These are phyloP conservation scores for Ustilago esculenta DNA, from an alignment of 1,284 basidiomycete species.

Conservation along the genomic window DNA sequence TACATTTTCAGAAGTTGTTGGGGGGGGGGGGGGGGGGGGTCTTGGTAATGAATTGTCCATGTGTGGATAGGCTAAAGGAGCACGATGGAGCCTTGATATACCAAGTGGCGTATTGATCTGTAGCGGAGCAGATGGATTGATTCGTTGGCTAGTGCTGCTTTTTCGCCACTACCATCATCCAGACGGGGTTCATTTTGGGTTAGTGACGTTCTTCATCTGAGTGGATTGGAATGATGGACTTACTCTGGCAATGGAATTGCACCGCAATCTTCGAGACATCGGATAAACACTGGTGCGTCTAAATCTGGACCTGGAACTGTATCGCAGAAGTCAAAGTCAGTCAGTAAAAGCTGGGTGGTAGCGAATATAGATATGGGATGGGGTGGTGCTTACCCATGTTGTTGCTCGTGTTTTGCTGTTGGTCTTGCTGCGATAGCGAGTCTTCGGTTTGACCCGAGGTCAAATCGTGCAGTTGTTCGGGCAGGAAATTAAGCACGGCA, in stretches of 20 bases:
- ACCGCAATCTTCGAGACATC: conserved; percentile 61
- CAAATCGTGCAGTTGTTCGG: conserved; percentile 50
- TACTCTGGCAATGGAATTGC: conserved; percentile 47
- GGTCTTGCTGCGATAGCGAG: conserved; percentile 7
- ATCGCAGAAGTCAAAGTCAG: not conserved
- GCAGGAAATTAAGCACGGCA: conserved; percentile 53
- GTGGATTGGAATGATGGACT: conserved; percentile 13
- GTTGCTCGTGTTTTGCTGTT: conserved; percentile 16
- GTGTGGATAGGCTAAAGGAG: conserved; percentile 38
- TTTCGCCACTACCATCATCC: conserved; percentile 32
- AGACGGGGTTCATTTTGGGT: too few relatives aligned
- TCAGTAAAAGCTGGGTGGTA: not conserved
- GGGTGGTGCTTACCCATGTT: conserved; percentile 52
- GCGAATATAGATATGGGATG: not conserved
- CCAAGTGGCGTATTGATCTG: conserved; percentile 48
- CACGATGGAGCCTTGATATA: conserved; percentile 51
- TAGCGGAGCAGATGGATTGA: conserved; percentile 62
- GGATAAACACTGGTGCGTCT: conserved; percentile 60
- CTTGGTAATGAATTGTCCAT: too few relatives aligned
- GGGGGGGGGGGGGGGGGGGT: too few relatives aligned
- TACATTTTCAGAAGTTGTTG: too few relatives aligned
- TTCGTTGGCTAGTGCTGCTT: conserved; percentile 41
- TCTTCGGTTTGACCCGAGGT: conserved; percentile 25
- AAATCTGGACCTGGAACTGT: conserved; percentile 55
- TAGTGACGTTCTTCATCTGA: too few relatives aligned